A percentile compares a stretch with the other conserved stretches of the same genome.
These are phyloP conservation scores for Chaetothyriales sp. DNA, from an alignment of 2,329 filamentous ascomycete species.

Conservation along the genomic window DNA sequence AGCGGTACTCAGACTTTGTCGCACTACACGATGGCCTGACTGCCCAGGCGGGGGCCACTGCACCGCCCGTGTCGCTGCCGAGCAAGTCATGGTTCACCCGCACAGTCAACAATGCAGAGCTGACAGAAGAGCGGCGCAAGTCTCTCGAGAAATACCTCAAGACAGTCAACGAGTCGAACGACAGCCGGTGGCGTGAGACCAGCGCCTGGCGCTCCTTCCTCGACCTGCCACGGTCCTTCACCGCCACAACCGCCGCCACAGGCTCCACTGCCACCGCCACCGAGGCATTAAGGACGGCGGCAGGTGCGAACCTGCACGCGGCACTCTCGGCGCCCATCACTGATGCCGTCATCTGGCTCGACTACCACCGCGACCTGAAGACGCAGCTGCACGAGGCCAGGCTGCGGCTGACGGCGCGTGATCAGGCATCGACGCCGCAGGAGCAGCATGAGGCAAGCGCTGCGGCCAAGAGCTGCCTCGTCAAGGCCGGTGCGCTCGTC, in stretches of 20 bases:
- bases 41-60: slow-evolving; percentile 30
- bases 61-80: slow-evolving; percentile 41
- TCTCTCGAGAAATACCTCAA: slow-evolving; percentile 44
- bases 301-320: slow-evolving; percentile 25
- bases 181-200: slow-evolving; percentile 43
- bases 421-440: slow-evolving; percentile 43
- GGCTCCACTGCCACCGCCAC: slow-evolving; percentile 12
- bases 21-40: slow-evolving; percentile 38
- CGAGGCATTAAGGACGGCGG: slow-evolving; percentile 20
- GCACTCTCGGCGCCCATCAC: slow-evolving; percentile 25
- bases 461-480: slow-evolving; percentile 44
- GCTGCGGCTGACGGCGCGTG: slow-evolving; percentile 42
- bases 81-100: slow-evolving; percentile 46
- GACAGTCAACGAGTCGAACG: slow-evolving; percentile 40
- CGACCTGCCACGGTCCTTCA: slow-evolving; percentile 34
- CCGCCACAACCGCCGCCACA: slow-evolving; percentile 8
- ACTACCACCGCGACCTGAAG: slow-evolving; percentile 46
- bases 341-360: slow-evolving; percentile 46
- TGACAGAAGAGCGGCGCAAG: slow-evolving; percentile 42
- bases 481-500: slow-evolving; percentile 41
- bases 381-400: slow-evolving; percentile 44
- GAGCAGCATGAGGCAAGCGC: slow-evolving; percentile 48
- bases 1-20: slow-evolving; percentile 51
- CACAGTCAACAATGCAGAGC: slow-evolving; percentile 39
- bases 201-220: slow-evolving; percentile 44